phyloP scores from a whole-genome alignment of 331 rosid genomes.

The Rosa hybrid region DNA sequence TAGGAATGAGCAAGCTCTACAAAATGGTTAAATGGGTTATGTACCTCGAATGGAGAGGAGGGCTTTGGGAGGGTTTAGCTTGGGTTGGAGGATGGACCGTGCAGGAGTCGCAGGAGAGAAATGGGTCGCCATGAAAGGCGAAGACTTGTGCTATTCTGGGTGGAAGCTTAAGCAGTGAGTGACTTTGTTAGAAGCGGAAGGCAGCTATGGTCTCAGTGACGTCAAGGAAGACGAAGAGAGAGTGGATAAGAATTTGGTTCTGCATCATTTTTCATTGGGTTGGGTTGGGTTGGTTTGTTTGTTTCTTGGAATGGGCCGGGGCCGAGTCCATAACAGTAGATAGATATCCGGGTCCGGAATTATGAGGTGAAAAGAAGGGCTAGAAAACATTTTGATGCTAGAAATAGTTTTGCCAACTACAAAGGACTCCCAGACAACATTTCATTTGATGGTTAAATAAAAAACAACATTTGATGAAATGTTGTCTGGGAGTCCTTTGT shows the following conservation, averaged over 20 bases:
- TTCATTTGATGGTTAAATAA: too few species aligned
- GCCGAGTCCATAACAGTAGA: neutral
- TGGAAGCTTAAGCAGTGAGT: neutral
- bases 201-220: neutral
- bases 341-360: neutral
- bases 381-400: too few species aligned
- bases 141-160: neutral
- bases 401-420: neutral
- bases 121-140: constrained; percentile 66
- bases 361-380: too few species aligned
- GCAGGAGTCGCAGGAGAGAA: constrained; percentile 51
- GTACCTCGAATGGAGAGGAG: constrained; percentile 43
- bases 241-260: neutral
- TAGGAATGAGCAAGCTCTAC: neutral
- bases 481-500: too few species aligned
- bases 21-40: neutral
- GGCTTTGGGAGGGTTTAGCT: constrained; percentile 45
- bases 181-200: neutral
- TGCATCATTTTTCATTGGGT: neutral
- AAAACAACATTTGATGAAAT: too few species aligned
- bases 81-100: constrained; percentile 53
- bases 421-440: too few species aligned
- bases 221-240: neutral
- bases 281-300: neutral
- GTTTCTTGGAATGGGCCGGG: neutral